Conservation (phyloP, 306 rosid genomes). For the Malus fusca region DNA sequence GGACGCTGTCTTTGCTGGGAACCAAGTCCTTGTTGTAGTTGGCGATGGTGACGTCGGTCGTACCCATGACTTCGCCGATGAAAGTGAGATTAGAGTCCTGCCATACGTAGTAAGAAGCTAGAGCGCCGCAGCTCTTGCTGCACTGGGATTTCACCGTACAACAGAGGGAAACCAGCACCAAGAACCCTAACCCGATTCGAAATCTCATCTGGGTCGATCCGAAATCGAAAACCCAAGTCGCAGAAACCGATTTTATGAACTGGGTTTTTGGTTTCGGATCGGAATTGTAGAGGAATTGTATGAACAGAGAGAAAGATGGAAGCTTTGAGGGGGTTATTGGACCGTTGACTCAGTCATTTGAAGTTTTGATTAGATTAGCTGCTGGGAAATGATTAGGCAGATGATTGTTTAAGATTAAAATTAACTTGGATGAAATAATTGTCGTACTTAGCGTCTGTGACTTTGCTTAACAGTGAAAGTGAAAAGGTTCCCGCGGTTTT, state of each 20-base stretch:
- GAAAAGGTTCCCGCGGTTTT: background rate
- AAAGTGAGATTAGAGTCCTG: background rate
- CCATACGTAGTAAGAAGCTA: conserved; percentile 45
- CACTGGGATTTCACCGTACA: conserved; percentile 43
- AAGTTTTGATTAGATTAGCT: background rate
- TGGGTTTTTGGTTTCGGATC: background rate
- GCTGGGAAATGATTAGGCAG: background rate
- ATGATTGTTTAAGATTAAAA: background rate
- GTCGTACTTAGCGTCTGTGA: background rate
- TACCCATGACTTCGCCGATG: conserved; percentile 5
- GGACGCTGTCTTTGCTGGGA: background rate
- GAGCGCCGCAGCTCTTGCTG: conserved; percentile 46
- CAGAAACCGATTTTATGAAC: background rate
- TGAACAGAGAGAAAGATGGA: background rate
- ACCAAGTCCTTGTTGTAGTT: conserved; percentile 27
- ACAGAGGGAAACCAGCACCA: conserved; percentile 17
- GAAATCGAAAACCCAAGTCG: background rate
- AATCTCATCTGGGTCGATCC: conserved; percentile 33
- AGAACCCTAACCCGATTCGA: conserved; percentile 14
- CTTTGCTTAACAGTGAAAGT: background rate
- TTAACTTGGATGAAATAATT: background rate
- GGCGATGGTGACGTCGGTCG: background rate
- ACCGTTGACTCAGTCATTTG: conserved; percentile 2
- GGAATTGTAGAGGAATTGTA: background rate
- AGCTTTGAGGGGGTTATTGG: background rate